These are phyloP conservation scores for Tetracentron sinense DNA, from an alignment of 164 flowering plant species.

Conservation along the genomic window DNA sequence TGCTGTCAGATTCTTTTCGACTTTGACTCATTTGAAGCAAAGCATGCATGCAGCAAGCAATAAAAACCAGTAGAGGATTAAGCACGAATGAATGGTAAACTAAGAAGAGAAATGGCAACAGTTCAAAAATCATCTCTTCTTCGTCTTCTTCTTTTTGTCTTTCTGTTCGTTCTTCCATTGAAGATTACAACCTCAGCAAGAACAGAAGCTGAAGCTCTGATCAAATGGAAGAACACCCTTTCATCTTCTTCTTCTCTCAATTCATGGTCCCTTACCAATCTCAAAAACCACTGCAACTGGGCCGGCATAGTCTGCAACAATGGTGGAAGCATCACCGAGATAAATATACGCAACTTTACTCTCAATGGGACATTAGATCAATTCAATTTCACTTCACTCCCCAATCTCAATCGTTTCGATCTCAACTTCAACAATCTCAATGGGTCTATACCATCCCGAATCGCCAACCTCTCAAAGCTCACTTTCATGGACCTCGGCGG, in stretches of 20 bases:
- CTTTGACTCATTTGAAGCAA: too few species aligned
- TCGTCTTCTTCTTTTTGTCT: conserved; percentile 1
- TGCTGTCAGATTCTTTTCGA: too few species aligned
- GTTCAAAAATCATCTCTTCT: conserved; percentile 5
- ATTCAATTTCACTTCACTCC: conserved; percentile 38
- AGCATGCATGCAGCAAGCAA: neutral
- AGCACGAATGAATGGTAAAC: neutral
- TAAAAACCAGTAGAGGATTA: neutral
- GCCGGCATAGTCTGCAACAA: conserved; percentile 37
- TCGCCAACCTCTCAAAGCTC: conserved; percentile 39
- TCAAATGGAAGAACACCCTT: conserved; percentile 35
- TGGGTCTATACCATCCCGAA: conserved; percentile 42
- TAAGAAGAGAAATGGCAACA: conserved; percentile 3
- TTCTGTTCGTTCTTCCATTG: conserved; percentile 4
- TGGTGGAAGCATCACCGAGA: conserved; percentile 22
- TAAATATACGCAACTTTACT: conserved; percentile 26
- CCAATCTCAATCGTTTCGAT: conserved; percentile 35
- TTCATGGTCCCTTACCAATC: conserved; percentile 36
- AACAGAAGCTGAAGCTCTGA: conserved; percentile 34
- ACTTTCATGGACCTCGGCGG: conserved; percentile 36
- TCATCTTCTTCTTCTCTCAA: conserved; percentile 6
- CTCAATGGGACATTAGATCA: conserved; percentile 33
- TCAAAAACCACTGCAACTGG: conserved; percentile 45
- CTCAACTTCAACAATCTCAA: conserved; percentile 30
- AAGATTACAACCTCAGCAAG: conserved; percentile 13